Conservation (phyloP, 345 rosid species). For the Eucalyptus urophylla region DNA sequence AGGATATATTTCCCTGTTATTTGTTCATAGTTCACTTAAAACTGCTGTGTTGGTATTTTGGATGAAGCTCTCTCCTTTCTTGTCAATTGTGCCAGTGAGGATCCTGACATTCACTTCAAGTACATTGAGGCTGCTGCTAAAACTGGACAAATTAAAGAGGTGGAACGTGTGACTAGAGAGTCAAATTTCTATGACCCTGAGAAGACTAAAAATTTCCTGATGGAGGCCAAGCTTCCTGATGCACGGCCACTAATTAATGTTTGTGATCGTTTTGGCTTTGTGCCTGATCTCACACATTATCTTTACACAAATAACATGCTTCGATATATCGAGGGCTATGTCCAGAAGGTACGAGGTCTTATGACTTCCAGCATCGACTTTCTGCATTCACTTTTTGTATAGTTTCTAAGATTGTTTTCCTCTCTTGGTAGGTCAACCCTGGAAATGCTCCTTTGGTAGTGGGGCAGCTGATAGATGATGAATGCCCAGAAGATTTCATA, state of each 20-base stretch:
- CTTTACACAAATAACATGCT: conserved; percentile 82
- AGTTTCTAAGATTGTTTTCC: background rate
- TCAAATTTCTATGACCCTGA: conserved; percentile 94
- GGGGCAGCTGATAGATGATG: conserved; percentile 76
- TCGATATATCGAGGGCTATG: conserved; percentile 98
- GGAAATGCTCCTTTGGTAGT: conserved; percentile 94
- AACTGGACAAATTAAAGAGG: conserved; percentile 98
- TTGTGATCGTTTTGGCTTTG: conserved; percentile 96
- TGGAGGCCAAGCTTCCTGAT: conserved; percentile 99
- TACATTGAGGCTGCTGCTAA: conserved; percentile 99
- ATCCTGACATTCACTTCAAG: conserved; percentile 95
- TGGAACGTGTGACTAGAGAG: conserved; percentile 98
- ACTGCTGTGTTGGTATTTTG: background rate
- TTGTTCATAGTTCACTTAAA: background rate
- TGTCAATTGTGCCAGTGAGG: conserved; percentile 53
- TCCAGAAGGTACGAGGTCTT: conserved; percentile 66
- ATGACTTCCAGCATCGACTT: background rate
- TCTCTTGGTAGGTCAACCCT: conserved; percentile 66
- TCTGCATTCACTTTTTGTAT: background rate
- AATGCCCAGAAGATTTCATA: conserved; percentile 97
- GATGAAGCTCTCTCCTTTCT: background rate
- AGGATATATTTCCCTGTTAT: background rate
- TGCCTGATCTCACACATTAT: conserved; percentile 91
- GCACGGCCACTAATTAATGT: conserved; percentile 94
- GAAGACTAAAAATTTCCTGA: conserved; percentile 92